Evolutionary conservation across 148 eudicot species (phyloP).

Genomic region (Diospyros lotus): DNA sequence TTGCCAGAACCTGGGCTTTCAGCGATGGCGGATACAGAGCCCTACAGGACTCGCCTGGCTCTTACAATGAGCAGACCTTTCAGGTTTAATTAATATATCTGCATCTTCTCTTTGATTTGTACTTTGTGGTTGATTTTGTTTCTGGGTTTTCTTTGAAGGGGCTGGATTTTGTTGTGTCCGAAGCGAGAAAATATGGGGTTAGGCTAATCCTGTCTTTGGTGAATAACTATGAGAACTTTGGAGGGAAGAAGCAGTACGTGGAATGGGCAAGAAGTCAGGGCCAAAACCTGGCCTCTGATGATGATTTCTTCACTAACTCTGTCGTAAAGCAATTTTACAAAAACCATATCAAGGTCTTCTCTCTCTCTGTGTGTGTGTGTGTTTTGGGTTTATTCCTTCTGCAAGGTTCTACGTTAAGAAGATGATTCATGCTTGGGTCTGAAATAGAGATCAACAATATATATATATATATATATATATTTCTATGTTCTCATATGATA

Average conservation of each 20-base stretch:
- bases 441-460: background rate
- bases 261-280: background rate
- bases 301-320: background rate
- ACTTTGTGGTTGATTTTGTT: background rate
- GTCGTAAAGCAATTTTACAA: conserved; percentile 5
- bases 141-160: conserved; percentile 38
- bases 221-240: conserved; percentile 32
- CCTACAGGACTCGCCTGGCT: conserved; percentile 50
- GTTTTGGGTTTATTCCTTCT: background rate
- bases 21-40: conserved; percentile 44
- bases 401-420: too few relatives aligned
- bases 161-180: conserved; percentile 13
- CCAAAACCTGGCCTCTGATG: background rate
- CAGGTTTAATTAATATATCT: conserved; percentile 20
- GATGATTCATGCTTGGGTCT: too few relatives aligned
- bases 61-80: conserved; percentile 51
- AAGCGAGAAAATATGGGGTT: conserved; percentile 49
- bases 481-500: background rate
- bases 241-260: background rate
- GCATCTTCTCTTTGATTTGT: background rate
- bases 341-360: conserved; percentile 5
- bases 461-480: background rate
- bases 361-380: background rate
- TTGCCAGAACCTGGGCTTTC: conserved; percentile 65
- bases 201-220: conserved; percentile 41